Base-by-base conservation (phyloP, 768 basidiomycete genomes). In the Galerina marginata region DNA sequence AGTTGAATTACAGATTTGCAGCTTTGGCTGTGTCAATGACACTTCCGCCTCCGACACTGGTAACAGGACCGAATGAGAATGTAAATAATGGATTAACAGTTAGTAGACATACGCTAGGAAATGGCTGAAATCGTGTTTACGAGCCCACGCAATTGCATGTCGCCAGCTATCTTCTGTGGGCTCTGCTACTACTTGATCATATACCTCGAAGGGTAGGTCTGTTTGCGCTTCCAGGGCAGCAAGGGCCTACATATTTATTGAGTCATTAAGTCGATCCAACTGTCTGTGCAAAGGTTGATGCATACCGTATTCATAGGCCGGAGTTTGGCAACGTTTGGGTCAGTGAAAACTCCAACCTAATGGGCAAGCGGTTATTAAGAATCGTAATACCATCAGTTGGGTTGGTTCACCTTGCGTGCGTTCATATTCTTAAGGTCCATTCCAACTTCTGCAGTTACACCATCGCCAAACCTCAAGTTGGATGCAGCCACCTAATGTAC, bases 11-110 rank as follows among this genome's bases (percentile, higher is more conserved):
- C 86, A 99, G 68, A 75, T 98, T 99, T 36, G 96, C 95, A 6
- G 95, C 87, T 73, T 99, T 99, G 54, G 95, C 92, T 0, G 95
- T 97, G 71, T 97, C 96, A 70, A 97, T 97, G 25, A 94, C 92
- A 67, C 92, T 94, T 64, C 94, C 94, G n/a, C 94, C 94, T 62
- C 94, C 93, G 33, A 95, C 89, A 42, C 93, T 92, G 64, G 26
- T 62, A n/a, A 26, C 40, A 49, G 15, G 50, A 62, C 16, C 49
- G 51, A 54, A 38, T 62, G 54, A 46, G 48, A 53, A 52, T 29
- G 38, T 37, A n/a, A 23, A 33, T 57, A 16, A 43, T 36, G 44
- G 44, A 9, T 52, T 46, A 39, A 39, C 16, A 40, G 48, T 10
- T 55, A 11, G 40, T 43, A 56, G 38, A 81, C 87, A 58, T 66